Base-by-base conservation (phyloP, 176 grass and related monocot genomes). In the Oryza meyeriana region DNA sequence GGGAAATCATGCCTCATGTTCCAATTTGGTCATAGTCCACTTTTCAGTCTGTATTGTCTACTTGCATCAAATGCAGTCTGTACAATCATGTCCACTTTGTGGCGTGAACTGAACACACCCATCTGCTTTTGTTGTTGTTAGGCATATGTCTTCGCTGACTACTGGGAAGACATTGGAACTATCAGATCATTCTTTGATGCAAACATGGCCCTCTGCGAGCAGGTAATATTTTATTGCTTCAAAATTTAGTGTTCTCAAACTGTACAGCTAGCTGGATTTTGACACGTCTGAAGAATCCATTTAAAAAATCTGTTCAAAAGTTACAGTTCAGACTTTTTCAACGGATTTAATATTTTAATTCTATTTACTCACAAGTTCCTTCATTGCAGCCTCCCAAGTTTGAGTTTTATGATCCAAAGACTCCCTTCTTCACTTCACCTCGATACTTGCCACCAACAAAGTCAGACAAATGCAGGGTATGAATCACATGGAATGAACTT, bases 131-230 rank as follows among this genome's bases (percentile, higher is more conserved):
- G 3, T 73, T 74, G 12, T 48, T 83, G 71, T 35, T 74, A 94
- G 93, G 90, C 89, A 8, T 94, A 88, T 79, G 73, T 94, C 48
- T 94, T 94, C 74, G 72, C 88, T 64, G 93, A 86, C 61, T 94
- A 94, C 69, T 94, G 93, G 93, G 93, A 94, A 44, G 93, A 94
- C 55, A 94, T 94, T 71, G 93, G 93, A 45, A 92, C 89, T 36
- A 94, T 94, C 59, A 92, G 36, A 45, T 92, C 93, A 12, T 94
- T 94, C 79, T 94, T 90, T 4, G 81, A 94, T 57, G 93, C 93
- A 4, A 94, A 94, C 66, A 87, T 94, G 89, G 83, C 89, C n/a
- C 87, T 95, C 44, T 92, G 89, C n/a, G 87, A 88, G 24, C 82
- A 98, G 91, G 90, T 93, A 33, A 13, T 13, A 32, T 20, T 74